Evolutionary conservation across 768 basidiomycete genomes (phyloP), one percentile per base, ranked within the genome.

Genomic region (Naematelia aurantialba): DNA sequence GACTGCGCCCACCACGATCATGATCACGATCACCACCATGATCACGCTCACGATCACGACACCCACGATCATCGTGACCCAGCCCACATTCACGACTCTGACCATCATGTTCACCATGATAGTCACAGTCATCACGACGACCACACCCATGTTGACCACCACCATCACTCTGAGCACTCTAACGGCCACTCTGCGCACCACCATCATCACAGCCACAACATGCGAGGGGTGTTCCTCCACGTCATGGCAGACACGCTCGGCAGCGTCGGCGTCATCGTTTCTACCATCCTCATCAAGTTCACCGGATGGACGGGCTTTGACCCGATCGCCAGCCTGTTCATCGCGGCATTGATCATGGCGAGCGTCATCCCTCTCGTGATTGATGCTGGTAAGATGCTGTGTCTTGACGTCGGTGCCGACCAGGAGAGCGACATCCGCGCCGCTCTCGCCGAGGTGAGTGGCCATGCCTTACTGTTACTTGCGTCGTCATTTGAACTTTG

Each of bases 231-330:
- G 26, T 99, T 67, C 76, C 78, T 98, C 56, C 94, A 99, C 72
- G 94, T 99, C 48, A 87, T 68, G 50, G 62, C 67, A 1, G 45
- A 26, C 29, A 55, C 46, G 24, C 47, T 44, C 22, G 96, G 96
- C 47, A 96, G 92, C 17, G 92, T 98, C 21, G 96, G 96, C 17
- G 96, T 99, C 17, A 99, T 99, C 73, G 83, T 97, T 53, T 98
- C 96, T 24, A 99, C 96, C 1, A 80, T 98, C 17, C 83, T 98
- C 55, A 98, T 99, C 61, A 87, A 93, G 73, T 86, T 86, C 61
- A 98, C 96, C 67, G 94, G 96, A 22, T 98, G 93, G 92, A 97
- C 94, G 12, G 92, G 92, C 19, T 99, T 97, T 74, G 96, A 99
- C 78, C 96, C 96, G 0, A 91, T 99, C 60, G 96, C 96, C 0